phyloP scores from a whole-genome alignment of 257 asterid genomes.

The Verbascum thapsus region DNA sequence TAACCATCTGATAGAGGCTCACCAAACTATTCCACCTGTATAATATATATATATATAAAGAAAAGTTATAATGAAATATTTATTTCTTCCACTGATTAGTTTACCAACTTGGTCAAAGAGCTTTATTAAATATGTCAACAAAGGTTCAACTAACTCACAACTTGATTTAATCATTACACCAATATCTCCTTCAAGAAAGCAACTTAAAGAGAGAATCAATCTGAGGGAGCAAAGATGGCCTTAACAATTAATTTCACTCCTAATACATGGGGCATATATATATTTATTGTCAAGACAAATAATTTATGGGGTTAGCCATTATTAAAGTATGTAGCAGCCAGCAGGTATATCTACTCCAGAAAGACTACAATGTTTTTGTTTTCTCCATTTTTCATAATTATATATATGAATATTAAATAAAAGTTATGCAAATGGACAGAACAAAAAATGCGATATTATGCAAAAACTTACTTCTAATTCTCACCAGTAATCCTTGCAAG shows the following conservation, averaged over 20 bases:
- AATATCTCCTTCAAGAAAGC: not conserved
- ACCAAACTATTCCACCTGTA: not conserved
- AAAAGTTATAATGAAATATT: conserved; percentile 28
- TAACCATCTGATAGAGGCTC: conserved; percentile 6
- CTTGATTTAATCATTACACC: conserved; percentile 25
- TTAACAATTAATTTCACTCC: too few species aligned
- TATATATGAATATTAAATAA: not conserved
- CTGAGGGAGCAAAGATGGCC: not conserved
- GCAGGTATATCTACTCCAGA: too few species aligned
- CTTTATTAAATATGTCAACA: conserved; percentile 23
- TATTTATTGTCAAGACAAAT: too few species aligned
- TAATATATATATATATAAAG: conserved; percentile 22
- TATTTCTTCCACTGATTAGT: conserved; percentile 32
- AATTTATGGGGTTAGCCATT: too few species aligned
- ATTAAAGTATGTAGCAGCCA: too few species aligned
- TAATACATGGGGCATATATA: too few species aligned
- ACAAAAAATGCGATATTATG: not conserved
- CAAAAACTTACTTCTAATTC: not conserved
- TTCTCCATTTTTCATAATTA: too few species aligned
- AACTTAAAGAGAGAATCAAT: not conserved
- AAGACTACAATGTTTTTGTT: too few species aligned
- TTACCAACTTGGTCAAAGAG: conserved; percentile 46
- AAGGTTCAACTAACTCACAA: conserved; percentile 42
- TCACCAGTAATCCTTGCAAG: conserved; percentile 77
- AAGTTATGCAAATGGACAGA: not conserved